Evolutionary conservation across 306 rosid species (phyloP), one percentile per base, ranked within the genome.

Genomic region (Cucurbita maxima): DNA sequence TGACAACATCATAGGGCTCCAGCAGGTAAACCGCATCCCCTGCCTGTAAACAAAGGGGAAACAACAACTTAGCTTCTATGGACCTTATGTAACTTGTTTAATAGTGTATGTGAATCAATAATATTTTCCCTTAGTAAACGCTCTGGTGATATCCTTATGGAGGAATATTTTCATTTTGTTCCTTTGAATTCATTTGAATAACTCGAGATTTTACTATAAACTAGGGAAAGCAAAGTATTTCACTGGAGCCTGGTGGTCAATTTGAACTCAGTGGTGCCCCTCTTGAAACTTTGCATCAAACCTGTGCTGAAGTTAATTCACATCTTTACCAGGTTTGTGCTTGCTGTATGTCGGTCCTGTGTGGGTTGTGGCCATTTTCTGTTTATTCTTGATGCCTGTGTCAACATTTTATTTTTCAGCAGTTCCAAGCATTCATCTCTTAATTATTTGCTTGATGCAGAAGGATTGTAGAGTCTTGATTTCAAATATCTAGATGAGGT

Each of bases 241-340:
- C 99, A 52, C 78, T 95, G 80, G 99, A 95, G 86, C 99, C 97
- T 56, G 99, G 99, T 11, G 99, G 97, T 83, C 97, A 95, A 80
- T 91, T 95, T 89, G 99, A 95, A 85, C 96, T 95, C 62, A 95
- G 99, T 78, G 97, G 99, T 36, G 99, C 99, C 51, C 99, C 99
- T 72, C 86, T 95, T 79, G 97, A 91, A 82, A 95, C 97, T 22
- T 84, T 95, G 87, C 99, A 95, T 86, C 99, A 91, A 78, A 95
- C 99, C 72, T 95, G 97, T 79, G 97, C 99, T 25, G 97, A 95
- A 88, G 96, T 95, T 79, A 88, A 95, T 78, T 89, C 96, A 1
- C 99, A 91, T 84, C 97, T 95, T 76, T 88, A 88, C 86, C 99
- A 95, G 90, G 99, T 91, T 54, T 52, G 78, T 75, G 58, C 18